Conservation (phyloP, 805 yeast genomes). For the Yarrowia phangngaensis region DNA sequence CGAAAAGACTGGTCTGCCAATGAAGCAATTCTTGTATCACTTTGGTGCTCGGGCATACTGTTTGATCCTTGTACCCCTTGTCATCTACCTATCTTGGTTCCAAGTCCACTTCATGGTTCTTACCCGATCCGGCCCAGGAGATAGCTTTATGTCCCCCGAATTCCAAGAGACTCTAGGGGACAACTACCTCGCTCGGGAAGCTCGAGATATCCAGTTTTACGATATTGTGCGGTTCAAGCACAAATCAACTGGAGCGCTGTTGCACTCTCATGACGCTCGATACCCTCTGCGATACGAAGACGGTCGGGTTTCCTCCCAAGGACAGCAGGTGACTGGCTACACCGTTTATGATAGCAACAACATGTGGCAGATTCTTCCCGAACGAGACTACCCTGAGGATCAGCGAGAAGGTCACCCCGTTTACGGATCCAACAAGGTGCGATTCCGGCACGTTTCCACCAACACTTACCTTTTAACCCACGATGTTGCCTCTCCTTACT, state of each 20-base stretch:
- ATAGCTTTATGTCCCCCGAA: conserved; percentile 86
- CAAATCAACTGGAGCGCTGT: conserved; percentile 68
- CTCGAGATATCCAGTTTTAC: conserved; percentile 68
- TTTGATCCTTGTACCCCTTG: conserved; percentile 74
- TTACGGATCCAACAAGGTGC: conserved; percentile 64
- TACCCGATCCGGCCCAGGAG: conserved; percentile 91
- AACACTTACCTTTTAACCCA: conserved; percentile 79
- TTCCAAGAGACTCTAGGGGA: conserved; percentile 92
- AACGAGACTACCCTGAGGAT: conserved; percentile 44
- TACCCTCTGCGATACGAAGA: conserved; percentile 95
- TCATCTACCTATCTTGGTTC: conserved; percentile 84
- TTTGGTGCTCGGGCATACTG: conserved; percentile 67
- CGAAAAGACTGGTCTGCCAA: conserved; percentile 54
- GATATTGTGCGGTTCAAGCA: conserved; percentile 77
- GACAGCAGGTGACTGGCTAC: conserved; percentile 86
- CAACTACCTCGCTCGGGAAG: conserved; percentile 65
- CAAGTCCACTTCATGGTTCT: conserved; percentile 82
- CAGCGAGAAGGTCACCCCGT: conserved; percentile 49
- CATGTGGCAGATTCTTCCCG: conserved; percentile 83
- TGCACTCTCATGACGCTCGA: conserved; percentile 73
- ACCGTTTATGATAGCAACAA: conserved; percentile 55
- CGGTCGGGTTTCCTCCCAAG: conserved; percentile 89
- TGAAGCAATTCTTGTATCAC: conserved; percentile 56
- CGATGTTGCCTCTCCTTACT: conserved; percentile 92
- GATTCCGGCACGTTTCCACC: conserved; percentile 78